phyloP scores from a whole-genome alignment of 441 rosid genomes.

The Viola pubescens region DNA sequence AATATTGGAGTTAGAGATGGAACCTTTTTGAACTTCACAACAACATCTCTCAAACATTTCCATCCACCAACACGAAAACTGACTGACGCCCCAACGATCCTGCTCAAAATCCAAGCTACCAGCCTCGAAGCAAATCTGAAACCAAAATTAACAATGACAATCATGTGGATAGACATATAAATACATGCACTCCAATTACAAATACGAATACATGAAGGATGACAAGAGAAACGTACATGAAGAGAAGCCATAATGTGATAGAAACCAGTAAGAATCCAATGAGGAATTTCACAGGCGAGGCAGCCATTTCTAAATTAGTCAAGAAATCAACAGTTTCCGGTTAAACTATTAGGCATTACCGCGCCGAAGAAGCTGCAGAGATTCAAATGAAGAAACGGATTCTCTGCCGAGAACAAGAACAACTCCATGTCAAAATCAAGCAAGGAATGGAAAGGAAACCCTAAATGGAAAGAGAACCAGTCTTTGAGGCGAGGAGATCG shows the following conservation, averaged over 20 bases:
- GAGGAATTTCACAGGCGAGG: constrained; percentile 90
- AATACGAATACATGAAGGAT: too few species aligned
- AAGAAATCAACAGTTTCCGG: constrained; percentile 7
- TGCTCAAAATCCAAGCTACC: constrained; percentile 80
- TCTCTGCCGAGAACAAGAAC: constrained; percentile 20
- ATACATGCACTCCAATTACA: not conserved
- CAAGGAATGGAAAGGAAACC: constrained; percentile 20
- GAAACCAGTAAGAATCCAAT: constrained; percentile 74
- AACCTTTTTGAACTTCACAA: constrained; percentile 82
- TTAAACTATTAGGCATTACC: constrained; percentile 12
- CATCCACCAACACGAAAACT: constrained; percentile 84
- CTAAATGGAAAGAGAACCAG: constrained; percentile 17
- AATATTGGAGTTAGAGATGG: constrained; percentile 2
- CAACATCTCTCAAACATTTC: constrained; percentile 83
- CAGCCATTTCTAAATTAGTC: constrained; percentile 40
- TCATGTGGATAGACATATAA: not conserved
- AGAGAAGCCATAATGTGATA: constrained; percentile 75
- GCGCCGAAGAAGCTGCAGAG: constrained; percentile 20
- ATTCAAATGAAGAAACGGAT: constrained; percentile 20
- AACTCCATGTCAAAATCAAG: constrained; percentile 28
- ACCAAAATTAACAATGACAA: constrained; percentile 5
- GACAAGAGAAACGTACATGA: constrained; percentile 58
- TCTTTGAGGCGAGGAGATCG: constrained; percentile 26
- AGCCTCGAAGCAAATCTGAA: constrained; percentile 77
- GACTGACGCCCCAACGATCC: constrained; percentile 71